Evolutionary conservation across 257 asterid genomes (phyloP).

Genomic region (Apocynum venetum): DNA sequence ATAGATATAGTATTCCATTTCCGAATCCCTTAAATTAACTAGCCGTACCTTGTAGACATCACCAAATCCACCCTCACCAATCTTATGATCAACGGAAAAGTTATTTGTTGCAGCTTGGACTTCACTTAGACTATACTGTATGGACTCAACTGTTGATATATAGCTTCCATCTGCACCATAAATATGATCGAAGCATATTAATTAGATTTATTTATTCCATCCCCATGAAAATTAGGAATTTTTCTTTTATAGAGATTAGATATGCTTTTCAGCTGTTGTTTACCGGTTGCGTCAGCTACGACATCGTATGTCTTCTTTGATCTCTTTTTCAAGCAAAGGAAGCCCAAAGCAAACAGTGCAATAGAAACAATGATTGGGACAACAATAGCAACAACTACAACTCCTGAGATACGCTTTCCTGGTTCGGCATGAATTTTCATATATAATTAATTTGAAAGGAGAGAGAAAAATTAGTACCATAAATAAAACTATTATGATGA

Average conservation of each 20-base stretch:
- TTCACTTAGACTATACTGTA: slow-evolving; percentile 21
- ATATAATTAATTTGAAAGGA: too few relatives aligned
- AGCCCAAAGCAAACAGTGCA: not conserved
- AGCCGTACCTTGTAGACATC: slow-evolving; percentile 33
- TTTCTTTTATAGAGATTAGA: too few relatives aligned
- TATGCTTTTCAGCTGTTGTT: not conserved
- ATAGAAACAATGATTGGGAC: not conserved
- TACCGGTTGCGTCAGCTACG: not conserved
- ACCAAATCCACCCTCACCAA: slow-evolving; percentile 39
- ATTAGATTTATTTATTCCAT: too few relatives aligned
- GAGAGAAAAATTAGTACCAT: too few relatives aligned
- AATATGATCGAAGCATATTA: not conserved
- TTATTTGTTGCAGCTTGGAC: slow-evolving; percentile 24
- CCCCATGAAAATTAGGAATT: too few relatives aligned
- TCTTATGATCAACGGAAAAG: slow-evolving; percentile 23
- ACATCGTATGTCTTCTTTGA: not conserved
- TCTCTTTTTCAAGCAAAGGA: not conserved
- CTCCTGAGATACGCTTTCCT: not conserved
- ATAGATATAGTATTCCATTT: not conserved
- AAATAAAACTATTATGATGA: too few relatives aligned
- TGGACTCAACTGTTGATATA: not conserved
- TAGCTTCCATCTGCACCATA: slow-evolving; percentile 6
- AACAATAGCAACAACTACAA: not conserved
- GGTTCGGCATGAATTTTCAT: not conserved
- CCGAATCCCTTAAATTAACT: not conserved